Base-by-base conservation (phyloP, 116 monocot species). In the Papilionanthe hybrid region DNA sequence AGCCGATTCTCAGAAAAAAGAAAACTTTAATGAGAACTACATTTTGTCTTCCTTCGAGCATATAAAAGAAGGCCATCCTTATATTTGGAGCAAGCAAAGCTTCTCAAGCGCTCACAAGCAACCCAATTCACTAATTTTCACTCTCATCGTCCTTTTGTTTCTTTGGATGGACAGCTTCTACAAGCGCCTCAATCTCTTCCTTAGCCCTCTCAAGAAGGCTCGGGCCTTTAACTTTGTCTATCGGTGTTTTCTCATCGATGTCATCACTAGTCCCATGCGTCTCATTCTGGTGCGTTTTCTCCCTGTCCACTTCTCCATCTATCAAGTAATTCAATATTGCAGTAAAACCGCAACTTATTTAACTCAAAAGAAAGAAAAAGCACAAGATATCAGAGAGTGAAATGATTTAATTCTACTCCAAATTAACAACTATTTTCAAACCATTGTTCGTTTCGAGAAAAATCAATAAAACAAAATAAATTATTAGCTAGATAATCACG, bases 131-230 rank as follows among this genome's bases (percentile, higher is more conserved):
- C 73, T 73, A 19, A n/a, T 19, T 19, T 22, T n/a, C 44, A 71
- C 22, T 18, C 1, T 73, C 43, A 23, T 44, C 43, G 9, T 42
- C 48, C 0, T 49, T 19, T 0, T 69, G 37, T 53, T 80, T 80
- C 55, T 76, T 80, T 41, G 81, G 68, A 75, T 17, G 63, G 47
- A 81, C 28, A 7, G 80, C 9, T 55, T 78, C 32, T 30, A 82
- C 79, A 37, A 87, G 5, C 9, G 87, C 87, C 81, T 87, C 84
- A 7, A 87, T 57, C 84, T 87, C 87, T 76, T 87, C 87, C 71
- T 81, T 84, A 1, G 81, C 87, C 20, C 87, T 74, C 68, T 84
- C 66, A 78, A 87, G 57, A 30, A 87, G 32, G 20, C 42, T 27
- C 3, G 87, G 87, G 7, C 65, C 84, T 78, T 77, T 84, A 11